Conservation (phyloP, 169 alveolate genomes). For the Plasmodium vinckei region DNA sequence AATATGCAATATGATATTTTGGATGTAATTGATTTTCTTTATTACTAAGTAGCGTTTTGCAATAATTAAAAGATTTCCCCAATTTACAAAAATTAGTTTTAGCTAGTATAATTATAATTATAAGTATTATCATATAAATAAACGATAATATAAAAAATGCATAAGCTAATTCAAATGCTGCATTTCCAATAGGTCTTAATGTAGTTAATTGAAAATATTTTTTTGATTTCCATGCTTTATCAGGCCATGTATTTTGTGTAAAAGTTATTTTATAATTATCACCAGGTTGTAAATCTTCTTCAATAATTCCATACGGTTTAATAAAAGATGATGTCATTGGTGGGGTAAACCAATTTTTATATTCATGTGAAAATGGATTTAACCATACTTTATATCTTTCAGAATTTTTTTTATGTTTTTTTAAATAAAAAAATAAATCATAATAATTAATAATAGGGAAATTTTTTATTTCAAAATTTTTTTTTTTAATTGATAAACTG, state of each 20-base stretch:
- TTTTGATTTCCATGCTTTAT: constrained; percentile 42
- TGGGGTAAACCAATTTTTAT: constrained; percentile 40
- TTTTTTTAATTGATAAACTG: background rate
- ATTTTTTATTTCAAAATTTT: constrained; percentile 12
- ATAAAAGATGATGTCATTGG: constrained; percentile 75
- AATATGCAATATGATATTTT: background rate
- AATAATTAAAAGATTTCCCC: constrained; percentile 45
- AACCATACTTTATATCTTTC: constrained; percentile 40
- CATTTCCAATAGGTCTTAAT: constrained; percentile 32
- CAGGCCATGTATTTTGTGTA: constrained; percentile 64
- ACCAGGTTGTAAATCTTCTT: constrained; percentile 36
- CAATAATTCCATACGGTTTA: constrained; percentile 46
- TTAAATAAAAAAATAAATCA: constrained; percentile 49
- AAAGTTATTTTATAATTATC: constrained; percentile 29
- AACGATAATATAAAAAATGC: constrained; percentile 28
- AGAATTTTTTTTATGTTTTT: constrained; percentile 38
- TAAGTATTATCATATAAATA: constrained; percentile 23
- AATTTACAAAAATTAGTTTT: constrained; percentile 13
- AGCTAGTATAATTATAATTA: constrained; percentile 15
- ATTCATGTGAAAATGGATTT: constrained; percentile 35
- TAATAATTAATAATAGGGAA: constrained; percentile 40
- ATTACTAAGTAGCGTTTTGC: constrained; percentile 15
- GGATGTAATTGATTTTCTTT: background rate
- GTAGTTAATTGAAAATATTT: constrained; percentile 45
- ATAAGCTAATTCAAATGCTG: constrained; percentile 41